Conservation (phyloP, 2,329 filamentous ascomycete species). For the Alternaria viburni region DNA sequence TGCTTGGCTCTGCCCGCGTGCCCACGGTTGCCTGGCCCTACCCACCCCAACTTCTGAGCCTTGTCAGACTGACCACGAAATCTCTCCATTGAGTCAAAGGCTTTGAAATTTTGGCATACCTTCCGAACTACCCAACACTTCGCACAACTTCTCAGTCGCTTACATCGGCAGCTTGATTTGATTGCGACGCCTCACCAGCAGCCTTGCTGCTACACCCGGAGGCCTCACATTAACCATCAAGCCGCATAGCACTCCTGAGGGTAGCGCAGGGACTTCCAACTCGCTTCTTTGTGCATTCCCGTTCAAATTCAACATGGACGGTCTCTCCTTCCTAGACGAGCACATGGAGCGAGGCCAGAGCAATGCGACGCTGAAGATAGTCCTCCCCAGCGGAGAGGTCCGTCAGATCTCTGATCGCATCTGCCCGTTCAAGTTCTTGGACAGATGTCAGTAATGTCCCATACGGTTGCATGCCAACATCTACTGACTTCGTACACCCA, state of each 20-base stretch:
- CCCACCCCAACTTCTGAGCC: conserved; percentile 6
- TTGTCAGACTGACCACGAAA: conserved; percentile 12
- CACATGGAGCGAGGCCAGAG: conserved; percentile 11
- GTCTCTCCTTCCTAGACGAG: conserved; percentile 30
- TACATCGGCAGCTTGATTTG: not conserved
- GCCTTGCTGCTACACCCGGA: not conserved
- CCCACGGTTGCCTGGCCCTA: conserved; percentile 20
- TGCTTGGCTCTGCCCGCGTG: conserved; percentile 3
- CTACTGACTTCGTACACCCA: not conserved
- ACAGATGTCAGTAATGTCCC: conserved; percentile 28
- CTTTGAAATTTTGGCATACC: not conserved
- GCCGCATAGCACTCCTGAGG: too few relatives aligned
- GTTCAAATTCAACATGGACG: conserved; percentile 24
- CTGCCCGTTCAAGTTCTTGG: conserved; percentile 37
- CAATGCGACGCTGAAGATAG: conserved; percentile 41
- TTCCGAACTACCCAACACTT: not conserved
- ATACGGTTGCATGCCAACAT: not conserved
- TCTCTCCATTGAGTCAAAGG: not conserved
- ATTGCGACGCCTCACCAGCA: conserved; percentile 10
- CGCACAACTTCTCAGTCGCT: not conserved
- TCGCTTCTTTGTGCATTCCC: not conserved
- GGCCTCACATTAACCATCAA: not conserved
- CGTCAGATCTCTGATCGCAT: conserved; percentile 43
- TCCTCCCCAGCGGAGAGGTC: conserved; percentile 39
- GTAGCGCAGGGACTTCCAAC: not conserved